A percentile compares a stretch with the other conserved stretches of the same genome.
phyloP scores from a whole-genome alignment of 2,329 filamentous ascomycete species.

The Endoconidiophora laricicola region DNA sequence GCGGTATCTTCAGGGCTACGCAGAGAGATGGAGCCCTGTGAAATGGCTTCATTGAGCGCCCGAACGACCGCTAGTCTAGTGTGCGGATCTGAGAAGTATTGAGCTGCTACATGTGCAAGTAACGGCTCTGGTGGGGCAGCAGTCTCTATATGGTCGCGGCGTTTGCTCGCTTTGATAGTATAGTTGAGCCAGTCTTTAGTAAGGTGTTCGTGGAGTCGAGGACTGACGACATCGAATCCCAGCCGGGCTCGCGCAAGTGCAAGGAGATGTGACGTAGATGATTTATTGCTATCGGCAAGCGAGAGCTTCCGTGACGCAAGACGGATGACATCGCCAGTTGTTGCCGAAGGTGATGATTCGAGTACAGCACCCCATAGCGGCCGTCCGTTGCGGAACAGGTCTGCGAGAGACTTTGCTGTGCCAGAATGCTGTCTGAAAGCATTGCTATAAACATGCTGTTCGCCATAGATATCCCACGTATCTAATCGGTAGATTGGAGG shows the following conservation, averaged over 20 bases:
- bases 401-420: not conserved
- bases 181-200: slow-evolving; percentile 10
- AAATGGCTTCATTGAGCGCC: slow-evolving; percentile 2
- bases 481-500: slow-evolving; percentile 8
- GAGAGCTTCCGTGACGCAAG: slow-evolving; percentile 7
- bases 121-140: slow-evolving; percentile 10
- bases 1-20: slow-evolving; percentile 6
- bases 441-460: not conserved
- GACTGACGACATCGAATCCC: slow-evolving; percentile 2
- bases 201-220: slow-evolving; percentile 5
- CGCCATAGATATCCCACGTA: slow-evolving; percentile 6
- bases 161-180: slow-evolving; percentile 1
- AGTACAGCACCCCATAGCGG: slow-evolving; percentile 11
- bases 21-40: slow-evolving; percentile 1
- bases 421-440: not conserved
- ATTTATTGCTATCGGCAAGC: slow-evolving; percentile 1
- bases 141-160: slow-evolving; percentile 8
- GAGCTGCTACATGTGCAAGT: slow-evolving; percentile 6
- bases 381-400: slow-evolving; percentile 8
- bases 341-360: slow-evolving; percentile 4
- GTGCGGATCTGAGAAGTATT: slow-evolving; percentile 5
- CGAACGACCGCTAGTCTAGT: slow-evolving; percentile 4
- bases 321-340: slow-evolving; percentile 5
- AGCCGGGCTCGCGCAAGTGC: slow-evolving; percentile 5
- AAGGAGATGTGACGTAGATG: slow-evolving; percentile 3